Evolutionary conservation across 2,329 filamentous ascomycete genomes (phyloP), one percentile per base, ranked within the genome.

Genomic region (Pseudogymnoascus sp.): DNA sequence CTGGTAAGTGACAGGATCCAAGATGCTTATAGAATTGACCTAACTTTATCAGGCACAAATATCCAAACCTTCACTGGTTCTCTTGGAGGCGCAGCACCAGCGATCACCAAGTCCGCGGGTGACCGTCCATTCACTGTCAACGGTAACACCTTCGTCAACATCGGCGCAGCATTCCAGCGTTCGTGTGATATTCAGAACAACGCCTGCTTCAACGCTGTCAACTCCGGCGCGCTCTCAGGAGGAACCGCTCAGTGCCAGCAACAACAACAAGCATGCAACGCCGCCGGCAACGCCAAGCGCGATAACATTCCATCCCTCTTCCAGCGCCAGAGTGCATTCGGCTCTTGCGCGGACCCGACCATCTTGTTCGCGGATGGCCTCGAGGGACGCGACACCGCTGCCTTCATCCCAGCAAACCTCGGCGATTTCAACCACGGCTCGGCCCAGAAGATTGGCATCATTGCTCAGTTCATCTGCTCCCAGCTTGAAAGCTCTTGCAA

Each of bases 101-200:
- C 86, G 23, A 72, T 71, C 60, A 68, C 82, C 69, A 78, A 79
- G 4, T 80, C 81, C 46, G 74, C 83, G 69, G 64, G 73, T 21
- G 70, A 73, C 63, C 79, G 84, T 34, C 82, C 84, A 63, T 87
- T 87, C 73, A 67, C 73, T 21, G 82, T 86, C 64, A 81, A 83
- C 68, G 82, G 81, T 59, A 76, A 78, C 76, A 85, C 78, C 38
- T 88, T 89, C 71, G 80, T 81, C 40, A 82, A 82, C 71, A 72
- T 82, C 67, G 75, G 72, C 2, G 82, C 80, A 8, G 86, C 86
- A 18, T 74, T 82, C 42, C 81, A 86, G 73, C 79, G 86, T 56
- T 81, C 84, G 37, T 89, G 86, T 71, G 80, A 85, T 65, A 80
- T 86, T 63, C 84, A 88, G 75, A 82, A 85, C 75, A 88, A 87